Conservation (phyloP, 345 rosid species). For the Cardamine chenopodiifolia region DNA sequence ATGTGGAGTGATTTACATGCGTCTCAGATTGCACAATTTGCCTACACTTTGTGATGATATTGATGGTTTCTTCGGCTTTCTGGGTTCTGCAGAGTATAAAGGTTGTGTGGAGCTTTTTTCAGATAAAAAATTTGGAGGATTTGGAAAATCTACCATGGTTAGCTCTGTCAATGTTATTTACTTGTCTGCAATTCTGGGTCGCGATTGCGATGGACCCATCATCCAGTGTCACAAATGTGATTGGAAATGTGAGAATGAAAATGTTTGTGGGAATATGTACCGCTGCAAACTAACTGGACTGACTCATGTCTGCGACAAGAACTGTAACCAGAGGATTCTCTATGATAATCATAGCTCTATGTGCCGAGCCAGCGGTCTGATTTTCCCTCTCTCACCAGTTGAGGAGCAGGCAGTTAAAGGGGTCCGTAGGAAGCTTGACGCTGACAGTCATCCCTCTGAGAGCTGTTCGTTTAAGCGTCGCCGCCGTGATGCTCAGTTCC, state of each 20-base stretch:
- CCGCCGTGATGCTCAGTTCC: slow-evolving; percentile 67
- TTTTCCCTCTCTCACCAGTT: slow-evolving; percentile 70
- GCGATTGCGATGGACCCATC: slow-evolving; percentile 63
- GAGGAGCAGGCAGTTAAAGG: slow-evolving; percentile 98
- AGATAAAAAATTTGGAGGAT: slow-evolving; percentile 68
- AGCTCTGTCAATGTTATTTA: slow-evolving; percentile 82
- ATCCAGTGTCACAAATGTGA: slow-evolving; percentile 80
- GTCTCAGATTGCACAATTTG: slow-evolving; percentile 16
- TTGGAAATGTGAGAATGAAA: slow-evolving; percentile 92
- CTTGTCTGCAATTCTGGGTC: slow-evolving; percentile 88
- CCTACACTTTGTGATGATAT: slow-evolving; percentile 24
- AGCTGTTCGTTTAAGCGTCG: slow-evolving; percentile 85
- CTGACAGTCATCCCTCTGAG: slow-evolving; percentile 71
- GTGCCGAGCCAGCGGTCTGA: slow-evolving; percentile 83
- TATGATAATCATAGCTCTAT: slow-evolving; percentile 93
- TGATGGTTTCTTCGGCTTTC: slow-evolving; percentile 42
- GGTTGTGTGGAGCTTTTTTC: slow-evolving; percentile 34
- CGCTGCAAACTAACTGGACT: slow-evolving; percentile 90
- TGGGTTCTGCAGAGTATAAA: slow-evolving; percentile 46
- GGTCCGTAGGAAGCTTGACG: slow-evolving; percentile 91
- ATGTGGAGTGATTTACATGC: slow-evolving; percentile 24
- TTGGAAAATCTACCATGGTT: slow-evolving; percentile 64
- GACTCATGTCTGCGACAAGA: slow-evolving; percentile 99
- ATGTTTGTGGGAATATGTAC: slow-evolving; percentile 86
- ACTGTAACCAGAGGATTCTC: slow-evolving; percentile 95